Evolutionary conservation across 805 yeast species (phyloP).

Genomic region (Metschnikowia santaceciliae): DNA sequence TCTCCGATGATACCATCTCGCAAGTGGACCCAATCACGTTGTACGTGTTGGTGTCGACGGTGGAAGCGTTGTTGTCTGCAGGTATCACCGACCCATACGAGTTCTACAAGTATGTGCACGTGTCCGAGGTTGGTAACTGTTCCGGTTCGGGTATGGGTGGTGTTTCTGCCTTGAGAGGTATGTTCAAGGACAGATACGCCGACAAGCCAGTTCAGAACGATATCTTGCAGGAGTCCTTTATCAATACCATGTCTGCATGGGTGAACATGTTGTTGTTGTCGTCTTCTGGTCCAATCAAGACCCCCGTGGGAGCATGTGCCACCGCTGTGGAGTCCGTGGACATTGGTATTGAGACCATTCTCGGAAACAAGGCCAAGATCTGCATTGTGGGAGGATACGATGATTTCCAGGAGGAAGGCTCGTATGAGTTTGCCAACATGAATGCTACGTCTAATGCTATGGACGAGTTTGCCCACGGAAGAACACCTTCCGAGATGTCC

Average conservation of each 20-base stretch:
- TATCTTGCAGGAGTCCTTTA: conserved; percentile 95
- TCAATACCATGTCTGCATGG: conserved; percentile 99
- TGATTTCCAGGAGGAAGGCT: conserved; percentile 99
- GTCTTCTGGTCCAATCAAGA: conserved; percentile 97
- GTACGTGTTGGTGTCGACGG: conserved; percentile 88
- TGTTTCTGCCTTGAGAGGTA: conserved; percentile 92
- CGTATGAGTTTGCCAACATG: conserved; percentile 97
- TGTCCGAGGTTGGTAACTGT: conserved; percentile 98
- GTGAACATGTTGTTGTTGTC: conserved; percentile 96
- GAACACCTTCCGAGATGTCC: conserved; percentile 98
- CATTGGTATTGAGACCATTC: conserved; percentile 89
- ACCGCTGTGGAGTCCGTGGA: conserved; percentile 98
- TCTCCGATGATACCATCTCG: conserved; percentile 82
- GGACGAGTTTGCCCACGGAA: conserved; percentile 88
- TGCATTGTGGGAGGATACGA: conserved; percentile 98
- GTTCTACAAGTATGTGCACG: conserved; percentile 96
- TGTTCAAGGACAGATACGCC: conserved; percentile 92
- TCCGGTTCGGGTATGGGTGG: conserved; percentile 99
- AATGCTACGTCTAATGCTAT: conserved; percentile 91
- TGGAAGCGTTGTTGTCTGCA: conserved; percentile 87
- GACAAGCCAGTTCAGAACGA: conserved; percentile 97
- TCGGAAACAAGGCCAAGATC: conserved; percentile 91
- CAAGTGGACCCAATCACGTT: conserved; percentile 97
- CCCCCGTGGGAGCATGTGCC: conserved; percentile 99
- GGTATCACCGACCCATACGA: conserved; percentile 99